Percentiles rank a stretch among this genome's conserved stretches.
phyloP scores from a whole-genome alignment of 2,329 filamentous ascomycete species.

The Fusarium redolens region DNA sequence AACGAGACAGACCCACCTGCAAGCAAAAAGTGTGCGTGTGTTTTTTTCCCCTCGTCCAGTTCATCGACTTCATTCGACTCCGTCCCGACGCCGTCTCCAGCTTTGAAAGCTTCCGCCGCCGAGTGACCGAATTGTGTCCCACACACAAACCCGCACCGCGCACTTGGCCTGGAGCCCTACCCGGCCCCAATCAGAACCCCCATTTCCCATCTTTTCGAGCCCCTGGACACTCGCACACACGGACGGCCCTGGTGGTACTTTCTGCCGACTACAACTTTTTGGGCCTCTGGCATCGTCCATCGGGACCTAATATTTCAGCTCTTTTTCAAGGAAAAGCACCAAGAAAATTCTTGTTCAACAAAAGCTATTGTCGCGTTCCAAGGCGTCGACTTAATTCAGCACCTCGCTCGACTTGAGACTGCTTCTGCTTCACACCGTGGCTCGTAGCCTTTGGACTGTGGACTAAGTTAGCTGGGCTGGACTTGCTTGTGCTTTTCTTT shows the following conservation, averaged over 20 bases:
- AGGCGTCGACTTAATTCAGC: constrained; percentile 8
- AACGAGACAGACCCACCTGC: neutral
- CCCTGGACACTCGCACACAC: constrained; percentile 38
- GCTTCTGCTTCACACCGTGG: constrained; percentile 23
- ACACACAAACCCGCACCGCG: constrained; percentile 30
- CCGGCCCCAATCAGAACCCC: constrained; percentile 40
- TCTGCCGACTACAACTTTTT: constrained; percentile 39
- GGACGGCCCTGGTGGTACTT: constrained; percentile 35
- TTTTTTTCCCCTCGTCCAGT: constrained; percentile 17
- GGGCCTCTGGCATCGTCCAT: constrained; percentile 39
- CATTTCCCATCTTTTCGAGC: constrained; percentile 33
- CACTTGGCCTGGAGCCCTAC: constrained; percentile 38
- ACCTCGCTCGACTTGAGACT: constrained; percentile 11
- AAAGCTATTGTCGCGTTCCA: constrained; percentile 21
- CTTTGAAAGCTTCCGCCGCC: constrained; percentile 25
- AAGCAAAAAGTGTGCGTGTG: constrained; percentile 21
- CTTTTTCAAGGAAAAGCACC: constrained; percentile 18
- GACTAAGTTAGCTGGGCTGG: constrained; percentile 17
- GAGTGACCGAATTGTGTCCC: constrained; percentile 39
- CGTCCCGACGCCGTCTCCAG: constrained; percentile 38
- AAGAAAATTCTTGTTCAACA: neutral
- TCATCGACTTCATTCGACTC: constrained; percentile 25
- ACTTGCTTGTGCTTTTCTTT: constrained; percentile 36
- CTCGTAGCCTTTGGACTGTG: constrained; percentile 34
- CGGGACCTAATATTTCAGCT: constrained; percentile 37